A percentile compares a stretch with the other conserved stretches of the same genome.
Conservation (phyloP, 2,329 filamentous ascomycete genomes). For the Monilinia polystroma region DNA sequence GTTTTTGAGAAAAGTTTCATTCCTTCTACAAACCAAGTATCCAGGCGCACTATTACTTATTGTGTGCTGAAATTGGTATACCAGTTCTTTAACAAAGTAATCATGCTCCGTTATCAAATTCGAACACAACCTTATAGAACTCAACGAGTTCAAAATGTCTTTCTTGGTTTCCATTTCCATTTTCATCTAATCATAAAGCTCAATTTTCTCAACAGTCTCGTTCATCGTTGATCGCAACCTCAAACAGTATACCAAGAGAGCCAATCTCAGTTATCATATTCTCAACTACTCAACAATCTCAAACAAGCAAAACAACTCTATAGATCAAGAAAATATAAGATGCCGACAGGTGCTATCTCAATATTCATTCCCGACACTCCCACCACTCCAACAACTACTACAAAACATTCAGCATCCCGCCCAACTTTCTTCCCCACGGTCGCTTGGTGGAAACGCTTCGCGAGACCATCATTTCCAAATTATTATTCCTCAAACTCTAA, state of each 20-base stretch:
- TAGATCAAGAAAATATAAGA: background rate
- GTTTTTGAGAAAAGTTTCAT: background rate
- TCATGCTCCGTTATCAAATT: background rate
- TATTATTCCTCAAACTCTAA: background rate
- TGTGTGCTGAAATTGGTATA: conserved; percentile 6
- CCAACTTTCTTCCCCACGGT: conserved; percentile 21
- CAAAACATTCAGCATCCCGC: conserved; percentile 14
- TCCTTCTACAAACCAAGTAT: background rate
- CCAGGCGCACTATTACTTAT: background rate
- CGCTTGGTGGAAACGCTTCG: conserved; percentile 21
- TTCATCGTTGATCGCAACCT: conserved; percentile 1
- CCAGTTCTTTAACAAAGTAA: background rate
- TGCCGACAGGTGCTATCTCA: conserved; percentile 20
- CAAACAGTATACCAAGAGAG: background rate
- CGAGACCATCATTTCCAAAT: conserved; percentile 2
- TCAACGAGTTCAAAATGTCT: background rate
- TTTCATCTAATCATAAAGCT: conserved; percentile 3
- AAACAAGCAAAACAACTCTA: no score
- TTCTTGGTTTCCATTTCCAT: conserved; percentile 6
- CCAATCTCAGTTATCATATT: background rate
- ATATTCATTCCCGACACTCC: conserved; percentile 12
- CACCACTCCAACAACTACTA: conserved; percentile 6
- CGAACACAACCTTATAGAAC: background rate
- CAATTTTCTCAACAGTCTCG: background rate
- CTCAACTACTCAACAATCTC: background rate